phyloP scores from a whole-genome alignment of 352 stramenopile species.

The Phytopythium montanum region DNA sequence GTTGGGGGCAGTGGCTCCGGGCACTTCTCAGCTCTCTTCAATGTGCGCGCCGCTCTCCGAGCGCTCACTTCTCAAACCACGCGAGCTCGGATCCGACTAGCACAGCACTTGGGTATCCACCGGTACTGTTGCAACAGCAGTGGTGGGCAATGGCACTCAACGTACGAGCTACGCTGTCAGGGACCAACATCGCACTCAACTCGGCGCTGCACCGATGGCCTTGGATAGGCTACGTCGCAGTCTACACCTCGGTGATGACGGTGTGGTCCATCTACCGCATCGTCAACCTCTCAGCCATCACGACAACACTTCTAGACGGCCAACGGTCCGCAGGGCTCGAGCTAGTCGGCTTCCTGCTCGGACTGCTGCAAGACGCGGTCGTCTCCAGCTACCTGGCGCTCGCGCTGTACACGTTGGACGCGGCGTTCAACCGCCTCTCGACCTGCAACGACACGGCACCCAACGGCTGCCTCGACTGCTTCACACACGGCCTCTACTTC shows the following conservation, averaged over 20 bases:
- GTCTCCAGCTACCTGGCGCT: constrained; percentile 17
- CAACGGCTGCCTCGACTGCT: constrained; percentile 27
- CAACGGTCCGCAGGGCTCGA: constrained; percentile 10
- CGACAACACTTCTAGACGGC: not conserved
- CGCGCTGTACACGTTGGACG: constrained; percentile 19
- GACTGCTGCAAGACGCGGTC: constrained; percentile 21
- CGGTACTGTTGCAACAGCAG: not conserved
- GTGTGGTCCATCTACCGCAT: constrained; percentile 21
- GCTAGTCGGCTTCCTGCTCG: constrained; percentile 14
- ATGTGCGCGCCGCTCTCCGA: not conserved
- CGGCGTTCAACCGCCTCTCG: constrained; percentile 15
- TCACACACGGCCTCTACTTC: constrained; percentile 19
- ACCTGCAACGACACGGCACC: constrained; percentile 28
- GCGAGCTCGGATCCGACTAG: not conserved
- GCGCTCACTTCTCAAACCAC: constrained; percentile 1
- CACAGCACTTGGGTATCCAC: not conserved
- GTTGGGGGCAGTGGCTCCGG: not conserved
- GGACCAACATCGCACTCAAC: constrained; percentile 17
- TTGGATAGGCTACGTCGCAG: constrained; percentile 17
- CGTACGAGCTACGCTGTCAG: not conserved
- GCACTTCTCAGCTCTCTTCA: constrained; percentile 7
- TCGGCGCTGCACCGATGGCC: constrained; percentile 15
- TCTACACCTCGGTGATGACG: constrained; percentile 17
- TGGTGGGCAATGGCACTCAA: not conserved
- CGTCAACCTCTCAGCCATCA: constrained; percentile 16